Evolutionary conservation across 164 flowering plant genomes (phyloP).

Genomic region (Santalum album): DNA sequence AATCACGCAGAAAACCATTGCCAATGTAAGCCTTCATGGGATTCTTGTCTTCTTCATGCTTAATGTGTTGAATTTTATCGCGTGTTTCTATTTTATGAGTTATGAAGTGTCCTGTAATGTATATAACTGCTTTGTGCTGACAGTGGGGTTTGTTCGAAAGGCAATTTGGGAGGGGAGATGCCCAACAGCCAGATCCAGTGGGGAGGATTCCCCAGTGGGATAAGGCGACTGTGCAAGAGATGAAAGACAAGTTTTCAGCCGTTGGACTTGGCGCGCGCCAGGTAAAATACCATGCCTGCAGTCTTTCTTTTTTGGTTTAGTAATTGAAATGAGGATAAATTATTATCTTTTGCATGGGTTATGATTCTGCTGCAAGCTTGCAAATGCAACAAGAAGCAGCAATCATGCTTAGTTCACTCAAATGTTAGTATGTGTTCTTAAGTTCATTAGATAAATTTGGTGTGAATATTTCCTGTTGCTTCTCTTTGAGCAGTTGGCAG

Average conservation of each 20-base stretch:
- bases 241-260: constrained; percentile 79
- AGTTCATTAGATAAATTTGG: too few species aligned
- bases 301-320: too few species aligned
- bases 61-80: too few species aligned
- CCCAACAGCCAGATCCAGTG: constrained; percentile 84
- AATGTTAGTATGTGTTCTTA: neutral
- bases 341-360: neutral
- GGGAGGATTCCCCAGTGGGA: constrained; percentile 87
- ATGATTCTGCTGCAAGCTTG: neutral
- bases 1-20: too few species aligned
- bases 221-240: constrained; percentile 72
- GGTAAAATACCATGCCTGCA: constrained; percentile 41
- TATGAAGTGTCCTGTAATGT: neutral
- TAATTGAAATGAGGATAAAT: too few species aligned
- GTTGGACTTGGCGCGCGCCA: constrained; percentile 93
- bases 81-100: neutral
- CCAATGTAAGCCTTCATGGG: too few species aligned
- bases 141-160: constrained; percentile 91
- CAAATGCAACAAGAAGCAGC: neutral
- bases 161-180: constrained; percentile 68
- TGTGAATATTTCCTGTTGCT: too few species aligned
- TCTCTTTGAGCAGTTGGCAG: constrained; percentile 59
- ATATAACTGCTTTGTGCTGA: neutral
- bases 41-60: too few species aligned
- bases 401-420: neutral